phyloP scores from a whole-genome alignment of 2,329 filamentous ascomycete species.

The Pseudocercospora crystallina region DNA sequence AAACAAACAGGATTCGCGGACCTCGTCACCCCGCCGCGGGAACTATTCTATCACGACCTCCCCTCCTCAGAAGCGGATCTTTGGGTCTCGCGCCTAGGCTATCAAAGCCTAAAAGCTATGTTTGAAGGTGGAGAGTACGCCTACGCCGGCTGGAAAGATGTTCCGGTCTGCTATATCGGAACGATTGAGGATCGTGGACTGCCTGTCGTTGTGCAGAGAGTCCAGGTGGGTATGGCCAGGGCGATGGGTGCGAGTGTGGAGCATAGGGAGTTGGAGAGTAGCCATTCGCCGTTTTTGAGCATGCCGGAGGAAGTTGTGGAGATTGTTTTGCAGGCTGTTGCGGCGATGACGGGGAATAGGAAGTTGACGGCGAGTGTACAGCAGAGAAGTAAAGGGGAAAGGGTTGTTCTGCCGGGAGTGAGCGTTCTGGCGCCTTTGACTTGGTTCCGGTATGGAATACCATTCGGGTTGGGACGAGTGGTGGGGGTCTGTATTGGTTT shows the following conservation, averaged over 20 bases:
- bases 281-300: constrained; percentile 18
- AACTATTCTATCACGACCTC: constrained; percentile 20
- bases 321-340: constrained; percentile 8
- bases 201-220: constrained; percentile 12
- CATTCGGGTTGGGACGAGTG: not conserved
- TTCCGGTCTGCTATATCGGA: constrained; percentile 15
- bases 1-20: constrained; percentile 13
- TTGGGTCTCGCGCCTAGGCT: constrained; percentile 8
- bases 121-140: constrained; percentile 17
- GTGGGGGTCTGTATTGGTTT: too few relatives aligned
- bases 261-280: constrained; percentile 8
- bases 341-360: not conserved
- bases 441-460: not conserved
- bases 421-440: not conserved
- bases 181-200: constrained; percentile 11
- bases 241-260: constrained; percentile 13
- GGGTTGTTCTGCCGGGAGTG: not conserved
- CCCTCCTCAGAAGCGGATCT: constrained; percentile 8
- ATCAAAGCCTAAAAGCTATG: constrained; percentile 14
- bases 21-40: constrained; percentile 4
- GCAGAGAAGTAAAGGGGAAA: too few relatives aligned
- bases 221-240: constrained; percentile 14
- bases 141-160: constrained; percentile 18
- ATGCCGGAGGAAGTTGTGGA: constrained; percentile 12
- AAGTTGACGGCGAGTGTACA: not conserved